phyloP scores from a whole-genome alignment of 2,329 filamentous ascomycete genomes.

The Beauveria caledonica region DNA sequence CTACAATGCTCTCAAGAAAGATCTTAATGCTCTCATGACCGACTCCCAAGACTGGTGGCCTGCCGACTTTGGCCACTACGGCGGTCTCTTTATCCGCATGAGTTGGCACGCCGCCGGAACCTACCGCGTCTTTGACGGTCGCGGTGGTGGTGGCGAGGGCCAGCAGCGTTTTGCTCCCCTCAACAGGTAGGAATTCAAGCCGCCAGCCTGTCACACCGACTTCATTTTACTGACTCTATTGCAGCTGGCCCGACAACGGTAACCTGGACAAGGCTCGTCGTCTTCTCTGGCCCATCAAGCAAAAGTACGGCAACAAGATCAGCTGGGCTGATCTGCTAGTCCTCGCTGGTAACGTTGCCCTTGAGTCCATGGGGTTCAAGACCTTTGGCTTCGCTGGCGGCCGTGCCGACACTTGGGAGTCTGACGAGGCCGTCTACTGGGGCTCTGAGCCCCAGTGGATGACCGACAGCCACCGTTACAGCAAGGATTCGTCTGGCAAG shows the following conservation, averaged over 20 bases:
- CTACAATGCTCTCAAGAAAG: conserved; percentile 65
- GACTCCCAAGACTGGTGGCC: conserved; percentile 78
- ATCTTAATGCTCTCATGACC: conserved; percentile 63
- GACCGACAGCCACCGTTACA: conserved; percentile 65
- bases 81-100: conserved; percentile 72
- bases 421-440: conserved; percentile 72
- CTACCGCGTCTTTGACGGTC: conserved; percentile 66
- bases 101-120: conserved; percentile 76
- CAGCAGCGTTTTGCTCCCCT: conserved; percentile 75
- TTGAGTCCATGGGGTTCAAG: conserved; percentile 69
- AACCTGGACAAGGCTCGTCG: conserved; percentile 73
- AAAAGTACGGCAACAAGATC: conserved; percentile 77
- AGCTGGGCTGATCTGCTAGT: conserved; percentile 70
- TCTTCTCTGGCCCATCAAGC: conserved; percentile 73
- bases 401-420: conserved; percentile 64
- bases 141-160: conserved; percentile 64
- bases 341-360: conserved; percentile 66
- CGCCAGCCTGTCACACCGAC: neutral
- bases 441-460: conserved; percentile 67
- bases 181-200: conserved; percentile 35
- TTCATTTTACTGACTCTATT: conserved; percentile 18
- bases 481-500: conserved; percentile 27
- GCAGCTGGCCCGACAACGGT: conserved; percentile 68
- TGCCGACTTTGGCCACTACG: conserved; percentile 74
- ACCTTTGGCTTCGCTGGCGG: conserved; percentile 68